phyloP scores from a whole-genome alignment of 164 flowering plant genomes.

The Stephania japonica region DNA sequence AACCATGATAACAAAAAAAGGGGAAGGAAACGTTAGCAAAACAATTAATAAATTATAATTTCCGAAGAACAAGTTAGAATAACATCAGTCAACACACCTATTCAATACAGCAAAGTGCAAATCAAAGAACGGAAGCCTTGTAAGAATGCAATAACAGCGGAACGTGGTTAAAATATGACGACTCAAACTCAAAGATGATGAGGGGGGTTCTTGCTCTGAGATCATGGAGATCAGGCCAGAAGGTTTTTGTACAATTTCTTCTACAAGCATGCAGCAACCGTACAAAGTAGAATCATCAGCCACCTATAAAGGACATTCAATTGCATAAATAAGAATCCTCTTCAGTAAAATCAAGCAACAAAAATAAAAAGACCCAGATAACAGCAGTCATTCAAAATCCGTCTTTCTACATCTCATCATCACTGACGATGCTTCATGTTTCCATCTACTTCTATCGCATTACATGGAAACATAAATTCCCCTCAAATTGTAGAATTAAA shows the following conservation, averaged over 20 bases:
- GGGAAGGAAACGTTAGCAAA: no score
- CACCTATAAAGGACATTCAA: constrained; percentile 44
- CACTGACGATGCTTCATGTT: no score
- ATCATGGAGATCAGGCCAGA: constrained; percentile 80
- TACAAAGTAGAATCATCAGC: constrained; percentile 95
- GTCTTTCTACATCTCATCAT: no score
- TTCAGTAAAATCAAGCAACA: neutral
- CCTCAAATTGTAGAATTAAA: no score
- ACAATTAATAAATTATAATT: no score
- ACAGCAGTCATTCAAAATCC: no score
- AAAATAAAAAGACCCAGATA: neutral
- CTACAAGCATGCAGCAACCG: constrained; percentile 94
- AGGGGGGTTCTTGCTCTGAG: constrained; percentile 41
- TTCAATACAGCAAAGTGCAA: constrained; percentile 88
- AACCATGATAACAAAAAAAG: no score
- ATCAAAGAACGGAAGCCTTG: constrained; percentile 93
- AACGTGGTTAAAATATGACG: constrained; percentile 77
- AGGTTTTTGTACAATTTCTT: constrained; percentile 80
- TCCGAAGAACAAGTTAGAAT: neutral
- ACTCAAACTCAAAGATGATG: constrained; percentile 43
- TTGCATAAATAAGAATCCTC: constrained; percentile 4
- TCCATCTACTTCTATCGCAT: no score
- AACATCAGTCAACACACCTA: constrained; percentile 39
- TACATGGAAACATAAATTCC: no score
- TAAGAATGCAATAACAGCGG: constrained; percentile 94